Evolutionary conservation across 768 basidiomycete species (phyloP).

Genomic region (Infundibulicybe gibba): DNA sequence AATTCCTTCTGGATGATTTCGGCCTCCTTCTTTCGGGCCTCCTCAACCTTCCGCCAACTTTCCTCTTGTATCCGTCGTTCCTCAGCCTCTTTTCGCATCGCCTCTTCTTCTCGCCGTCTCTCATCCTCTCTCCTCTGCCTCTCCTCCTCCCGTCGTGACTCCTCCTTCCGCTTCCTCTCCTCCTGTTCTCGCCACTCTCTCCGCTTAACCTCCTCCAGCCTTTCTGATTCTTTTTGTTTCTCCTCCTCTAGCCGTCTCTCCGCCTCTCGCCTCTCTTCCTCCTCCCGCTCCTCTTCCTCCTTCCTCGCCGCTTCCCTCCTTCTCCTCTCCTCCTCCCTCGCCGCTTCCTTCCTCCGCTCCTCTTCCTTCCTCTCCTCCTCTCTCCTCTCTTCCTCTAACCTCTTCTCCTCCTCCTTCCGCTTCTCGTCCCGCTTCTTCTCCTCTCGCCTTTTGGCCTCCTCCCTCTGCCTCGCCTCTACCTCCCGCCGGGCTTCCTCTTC

Average conservation of each 20-base stretch:
- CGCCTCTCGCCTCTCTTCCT: slow-evolving; percentile 13
- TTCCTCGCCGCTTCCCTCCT: slow-evolving; percentile 20
- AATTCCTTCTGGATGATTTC: slow-evolving; percentile 16
- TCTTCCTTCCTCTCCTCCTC: slow-evolving; percentile 14
- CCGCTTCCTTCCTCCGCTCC: slow-evolving; percentile 12
- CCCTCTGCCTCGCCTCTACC: slow-evolving; percentile 11
- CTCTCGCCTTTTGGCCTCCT: slow-evolving; percentile 12
- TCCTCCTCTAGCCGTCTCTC: slow-evolving; percentile 3
- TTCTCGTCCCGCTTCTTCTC: slow-evolving; percentile 8
- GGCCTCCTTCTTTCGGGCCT: slow-evolving; percentile 19
- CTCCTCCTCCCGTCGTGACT: slow-evolving; percentile 16
- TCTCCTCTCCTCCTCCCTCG: slow-evolving; percentile 13
- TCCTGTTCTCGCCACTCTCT: slow-evolving; percentile 19
- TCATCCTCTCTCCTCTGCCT: slow-evolving; percentile 13
- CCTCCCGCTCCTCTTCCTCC: slow-evolving; percentile 10
- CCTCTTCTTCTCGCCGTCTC: slow-evolving; percentile 14
- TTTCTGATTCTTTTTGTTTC: slow-evolving; percentile 15
- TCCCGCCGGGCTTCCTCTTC: slow-evolving; percentile 8
- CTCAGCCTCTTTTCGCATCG: slow-evolving; percentile 23
- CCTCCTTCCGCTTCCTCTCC: slow-evolving; percentile 19
- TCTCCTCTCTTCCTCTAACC: slow-evolving; percentile 15
- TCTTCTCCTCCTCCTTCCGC: slow-evolving; percentile 13
- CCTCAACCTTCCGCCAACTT: slow-evolving; percentile 19
- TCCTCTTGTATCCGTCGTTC: slow-evolving; percentile 16
- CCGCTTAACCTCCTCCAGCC: slow-evolving; percentile 12